Base-by-base conservation (phyloP, 768 basidiomycete genomes). In the Psilocybe azurescens region DNA sequence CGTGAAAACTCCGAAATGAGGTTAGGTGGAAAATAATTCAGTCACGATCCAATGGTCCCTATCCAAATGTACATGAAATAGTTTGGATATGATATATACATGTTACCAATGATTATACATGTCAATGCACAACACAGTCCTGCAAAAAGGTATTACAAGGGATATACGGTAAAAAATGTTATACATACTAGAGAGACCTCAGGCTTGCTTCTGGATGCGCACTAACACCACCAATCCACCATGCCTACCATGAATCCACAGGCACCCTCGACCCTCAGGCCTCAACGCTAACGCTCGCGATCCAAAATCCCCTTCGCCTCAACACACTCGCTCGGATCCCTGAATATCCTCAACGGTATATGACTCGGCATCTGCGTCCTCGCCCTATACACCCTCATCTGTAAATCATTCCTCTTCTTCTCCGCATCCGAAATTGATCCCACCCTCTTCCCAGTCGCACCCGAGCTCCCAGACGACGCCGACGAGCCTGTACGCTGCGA, bases 341-440 rank as follows among this genome's bases (percentile, higher is more conserved):
- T 81, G 71, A 94, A 94, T 29, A 93, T 72, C 56, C 90, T 81
- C 69, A 94, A 72, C 18, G 77, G 73, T 9, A 92, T 78, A 64
- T 84, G 77, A 32, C 73, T 66, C 4, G 90, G 88, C 68, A 91
- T 83, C 69, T 81, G 74, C 64, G 77, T 79, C 58, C 90, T 76
- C 29, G 90, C 90, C 61, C 75, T 78, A 75, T 85, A 86, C 57
- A 94, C 82, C 33, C 92, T 77, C 65, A 72, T 73, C 77, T 93
- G 90, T 67, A 93, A 67, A 32, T 87, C 86, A 60, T 72, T 64
- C 62, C 85, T 78, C 75, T 77, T 85, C 74, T 76, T 84, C 67
- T 89, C 89, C 30, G 74, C 76, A 32, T 88, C 88, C 8, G 81
- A 30, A 10, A 53, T 72, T 71, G 83, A 67, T 3, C 62, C 53